phyloP scores from a whole-genome alignment of 2,329 filamentous ascomycete genomes.

The Leptographium procerum region DNA sequence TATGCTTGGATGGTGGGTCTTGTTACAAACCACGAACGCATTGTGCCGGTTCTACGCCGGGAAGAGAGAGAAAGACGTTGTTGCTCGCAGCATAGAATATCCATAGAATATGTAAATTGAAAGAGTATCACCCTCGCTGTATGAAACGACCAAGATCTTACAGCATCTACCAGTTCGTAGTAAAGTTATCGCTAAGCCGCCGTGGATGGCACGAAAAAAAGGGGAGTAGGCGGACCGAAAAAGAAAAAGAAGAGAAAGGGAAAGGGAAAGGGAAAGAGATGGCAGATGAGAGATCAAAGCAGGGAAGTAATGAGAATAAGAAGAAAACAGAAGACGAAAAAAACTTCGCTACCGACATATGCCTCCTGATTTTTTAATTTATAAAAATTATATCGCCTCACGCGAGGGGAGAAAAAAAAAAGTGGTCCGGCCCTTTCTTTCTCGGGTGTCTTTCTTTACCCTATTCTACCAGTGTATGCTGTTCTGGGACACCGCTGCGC shows the following conservation, averaged over 20 bases:
- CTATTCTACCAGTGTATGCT: background rate
- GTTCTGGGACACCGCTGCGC: background rate
- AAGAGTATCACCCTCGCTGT: background rate
- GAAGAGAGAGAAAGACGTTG: too few species aligned
- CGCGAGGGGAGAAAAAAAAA: too few species aligned
- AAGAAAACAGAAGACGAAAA: background rate
- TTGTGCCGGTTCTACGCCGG: too few species aligned
- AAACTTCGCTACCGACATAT: too few species aligned
- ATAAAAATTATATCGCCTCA: too few species aligned
- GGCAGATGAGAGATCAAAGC: too few species aligned
- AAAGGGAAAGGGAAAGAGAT: too few species aligned
- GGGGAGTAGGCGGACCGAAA: background rate
- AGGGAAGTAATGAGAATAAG: background rate
- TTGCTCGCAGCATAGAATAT: too few species aligned
- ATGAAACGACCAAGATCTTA: background rate
- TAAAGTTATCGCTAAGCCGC: background rate
- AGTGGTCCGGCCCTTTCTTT: too few species aligned
- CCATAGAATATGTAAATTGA: background rate
- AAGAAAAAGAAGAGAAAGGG: too few species aligned
- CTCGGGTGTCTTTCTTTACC: too few species aligned
- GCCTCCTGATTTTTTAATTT: too few species aligned
- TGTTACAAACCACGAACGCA: background rate
- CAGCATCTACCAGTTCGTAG: background rate
- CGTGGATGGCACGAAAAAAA: background rate
- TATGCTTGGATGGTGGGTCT: background rate